Base-by-base conservation (phyloP, 768 basidiomycete genomes). In the Clitopilus passeckerianus region DNA sequence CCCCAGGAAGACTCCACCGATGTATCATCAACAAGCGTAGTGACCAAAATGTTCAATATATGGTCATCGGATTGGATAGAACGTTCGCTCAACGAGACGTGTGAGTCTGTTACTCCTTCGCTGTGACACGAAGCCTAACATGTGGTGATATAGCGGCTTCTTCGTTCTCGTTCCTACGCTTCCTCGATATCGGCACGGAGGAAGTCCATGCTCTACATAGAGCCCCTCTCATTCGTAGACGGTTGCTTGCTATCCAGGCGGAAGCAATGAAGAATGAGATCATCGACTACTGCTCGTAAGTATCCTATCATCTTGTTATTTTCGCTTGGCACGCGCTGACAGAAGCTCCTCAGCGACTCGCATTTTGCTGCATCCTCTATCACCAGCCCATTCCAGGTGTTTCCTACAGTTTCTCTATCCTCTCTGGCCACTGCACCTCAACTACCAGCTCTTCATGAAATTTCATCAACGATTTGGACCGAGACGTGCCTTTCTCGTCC, bases 61-160 rank as follows among this genome's bases (percentile, higher is more conserved):
- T 99, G 97, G 96, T 81, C 86, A 0, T 80, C 88, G 0, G 90
- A 93, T 63, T 85, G 89, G 82, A 87, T 98, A 43, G 77, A 87
- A 59, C 76, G 72, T 34, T 93, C 93, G 5, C 68, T 93, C 18
- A 76, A 81, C 50, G 79, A 87, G n/a, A 76, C 84, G 70, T 78
- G 90, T 90, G 67, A 62, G 82, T 66, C 54, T 56, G 43, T 56
- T 22, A 35, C 24, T 23, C 20, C 6, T 14, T 33, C 16, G 46
- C 54, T 24, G 56, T 15, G 15, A n/a, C 10, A 53, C 30, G 50
- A 63, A 6, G 57, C 44, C 10, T 60, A 61, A 18, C 18, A 16
- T 34, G 34, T 50, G 34, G 20, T 50, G 20, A 4, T 23, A 41
- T 12, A 74, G 68, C 63, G 57, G 73, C 75, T 70, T 85, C 83